A percentile compares a stretch with the other conserved stretches of the same genome.
These are phyloP conservation scores for Penicillium griseofulvum DNA, from an alignment of 2,329 filamentous ascomycete genomes.

Conservation along the genomic window DNA sequence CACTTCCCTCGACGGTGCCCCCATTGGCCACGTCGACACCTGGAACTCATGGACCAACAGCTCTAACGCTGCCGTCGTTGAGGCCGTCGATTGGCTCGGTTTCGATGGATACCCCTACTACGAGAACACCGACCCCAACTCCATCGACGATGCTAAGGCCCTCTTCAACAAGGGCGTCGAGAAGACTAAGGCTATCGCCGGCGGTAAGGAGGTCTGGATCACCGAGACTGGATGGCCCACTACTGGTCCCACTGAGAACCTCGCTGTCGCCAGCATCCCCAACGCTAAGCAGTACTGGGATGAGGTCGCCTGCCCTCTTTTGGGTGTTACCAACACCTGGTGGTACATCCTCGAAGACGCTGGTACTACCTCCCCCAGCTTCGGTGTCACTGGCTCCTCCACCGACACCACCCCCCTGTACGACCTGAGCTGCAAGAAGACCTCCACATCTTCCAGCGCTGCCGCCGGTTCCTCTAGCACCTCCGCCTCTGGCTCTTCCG, in stretches of 20 bases:
- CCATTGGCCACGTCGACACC: constrained; percentile 83
- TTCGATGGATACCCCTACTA: constrained; percentile 85
- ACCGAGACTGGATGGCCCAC: constrained; percentile 89
- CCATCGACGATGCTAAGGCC: constrained; percentile 60
- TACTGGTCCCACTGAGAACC: constrained; percentile 60
- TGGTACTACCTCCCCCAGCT: constrained; percentile 38
- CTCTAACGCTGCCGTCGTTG: constrained; percentile 68
- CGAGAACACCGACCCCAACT: constrained; percentile 66
- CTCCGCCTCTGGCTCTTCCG: constrained; percentile 18
- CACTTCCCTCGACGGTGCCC: constrained; percentile 53
- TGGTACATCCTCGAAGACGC: constrained; percentile 45
- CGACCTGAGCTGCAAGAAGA: constrained; percentile 34
- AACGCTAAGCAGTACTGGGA: constrained; percentile 83
- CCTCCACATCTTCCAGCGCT: constrained; percentile 23
- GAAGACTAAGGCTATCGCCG: constrained; percentile 57
- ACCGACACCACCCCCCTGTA: constrained; percentile 39
- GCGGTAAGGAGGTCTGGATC: constrained; percentile 74
- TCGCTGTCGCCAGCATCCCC: constrained; percentile 60
- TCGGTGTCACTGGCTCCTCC: constrained; percentile 38
- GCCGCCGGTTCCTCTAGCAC: constrained; percentile 20
- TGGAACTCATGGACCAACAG: constrained; percentile 77
- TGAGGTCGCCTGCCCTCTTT: constrained; percentile 66
- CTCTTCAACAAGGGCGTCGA: constrained; percentile 68
- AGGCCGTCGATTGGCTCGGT: constrained; percentile 73
- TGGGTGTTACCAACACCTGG: constrained; percentile 43